Base-by-base conservation (phyloP, 1,284 basidiomycete species). In the Heterobasidion annosum region DNA sequence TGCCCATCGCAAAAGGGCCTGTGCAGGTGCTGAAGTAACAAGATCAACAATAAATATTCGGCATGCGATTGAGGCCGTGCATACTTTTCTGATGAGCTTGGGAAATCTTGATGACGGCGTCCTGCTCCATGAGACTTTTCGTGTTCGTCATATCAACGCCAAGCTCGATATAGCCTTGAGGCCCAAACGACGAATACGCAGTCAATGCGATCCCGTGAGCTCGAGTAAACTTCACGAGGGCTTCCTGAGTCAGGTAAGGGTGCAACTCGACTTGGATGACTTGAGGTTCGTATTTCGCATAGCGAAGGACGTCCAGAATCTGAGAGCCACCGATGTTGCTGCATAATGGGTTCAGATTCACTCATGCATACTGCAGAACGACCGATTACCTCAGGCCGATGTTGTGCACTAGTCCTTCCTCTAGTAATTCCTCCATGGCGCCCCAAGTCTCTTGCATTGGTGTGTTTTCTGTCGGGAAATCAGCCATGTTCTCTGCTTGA, bases 191-290 rank as follows among this genome's bases (percentile, higher is more conserved):
- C 35, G 85, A 89, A 70, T 91, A 93, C 0, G 79, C 88, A 49
- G 88, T 91, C 53, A 92, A 67, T 9, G 82, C 82, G 52, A 92
- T 82, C 10, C 77, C 79, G 54, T 82, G 73, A 45, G 68, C 67
- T 61, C 85, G 81, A 62, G 77, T 77, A 46, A 88, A 71, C 49
- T 75, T 69, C 57, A 91, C 67, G 52, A 91, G 72, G 12, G 74
- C 69, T 57, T 84, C 75, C 67, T 91, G 89, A n/a, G 77, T 74
- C 60, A 88, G 73, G 70, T 86, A 87, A 6, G 88, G 88, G 69
- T 91, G 88, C 45, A 85, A 71, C 68, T 92, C 88, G 51, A 91
- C 75, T 65, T 92, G 89, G 45, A 88, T 77, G 9, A 86, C 85
- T 55, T 82, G 77, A 15, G 88, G 86, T 57, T 78, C 73, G 66